A percentile compares a stretch with the other conserved stretches of the same genome.
Conservation (phyloP, 169 alveolate species). For the Theileria annulata region DNA sequence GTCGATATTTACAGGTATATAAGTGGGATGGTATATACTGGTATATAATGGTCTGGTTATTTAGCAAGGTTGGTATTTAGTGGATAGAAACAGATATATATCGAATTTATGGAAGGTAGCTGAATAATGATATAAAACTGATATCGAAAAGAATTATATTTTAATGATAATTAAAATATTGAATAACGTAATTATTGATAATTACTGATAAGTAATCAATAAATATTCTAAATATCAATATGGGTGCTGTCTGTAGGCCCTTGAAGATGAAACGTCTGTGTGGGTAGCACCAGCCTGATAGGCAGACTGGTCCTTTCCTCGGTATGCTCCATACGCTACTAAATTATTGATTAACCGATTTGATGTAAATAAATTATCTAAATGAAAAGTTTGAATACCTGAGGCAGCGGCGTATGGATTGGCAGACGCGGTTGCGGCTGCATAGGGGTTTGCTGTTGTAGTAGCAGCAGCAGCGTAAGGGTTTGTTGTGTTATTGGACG, state of each 20-base stretch:
- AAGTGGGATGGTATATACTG: background rate
- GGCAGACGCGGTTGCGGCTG: background rate
- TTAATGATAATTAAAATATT: background rate
- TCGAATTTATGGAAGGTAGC: background rate
- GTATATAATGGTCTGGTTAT: background rate
- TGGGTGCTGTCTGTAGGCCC: constrained; percentile 30
- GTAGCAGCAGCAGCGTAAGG: background rate
- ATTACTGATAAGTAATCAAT: background rate
- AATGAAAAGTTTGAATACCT: background rate
- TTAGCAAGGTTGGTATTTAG: background rate
- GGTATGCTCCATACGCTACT: constrained; percentile 31
- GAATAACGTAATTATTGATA: background rate
- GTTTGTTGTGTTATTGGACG: background rate
- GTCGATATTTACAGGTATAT: background rate
- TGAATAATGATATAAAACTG: background rate
- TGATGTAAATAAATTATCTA: background rate
- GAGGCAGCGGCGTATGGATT: background rate
- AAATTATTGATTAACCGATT: background rate
- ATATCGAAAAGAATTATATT: background rate
- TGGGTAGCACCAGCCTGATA: constrained; percentile 23
- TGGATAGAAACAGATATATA: background rate
- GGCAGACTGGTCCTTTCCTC: constrained; percentile 18
- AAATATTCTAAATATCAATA: constrained; percentile 24
- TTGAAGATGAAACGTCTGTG: background rate
- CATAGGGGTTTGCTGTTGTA: background rate